A percentile compares a stretch with the other conserved stretches of the same genome.
Conservation (phyloP, 2,329 filamentous ascomycete species). For the Lomentospora prolificans region DNA sequence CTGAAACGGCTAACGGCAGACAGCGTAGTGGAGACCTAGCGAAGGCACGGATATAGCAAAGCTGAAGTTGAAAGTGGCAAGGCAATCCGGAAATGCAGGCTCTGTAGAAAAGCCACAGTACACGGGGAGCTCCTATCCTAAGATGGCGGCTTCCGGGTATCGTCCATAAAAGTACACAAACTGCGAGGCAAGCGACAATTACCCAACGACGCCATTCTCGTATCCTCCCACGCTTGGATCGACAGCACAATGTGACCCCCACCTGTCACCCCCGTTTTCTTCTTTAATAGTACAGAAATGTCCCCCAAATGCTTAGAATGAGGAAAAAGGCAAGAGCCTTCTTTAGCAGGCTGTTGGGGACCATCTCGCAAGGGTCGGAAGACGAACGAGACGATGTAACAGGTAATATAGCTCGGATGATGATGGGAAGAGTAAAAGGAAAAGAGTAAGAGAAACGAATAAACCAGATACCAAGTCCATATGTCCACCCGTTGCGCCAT, state of each 20-base stretch:
- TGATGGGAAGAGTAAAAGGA: neutral
- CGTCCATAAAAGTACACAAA: constrained; percentile 1
- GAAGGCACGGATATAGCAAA: too few relatives aligned
- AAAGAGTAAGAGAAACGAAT: neutral
- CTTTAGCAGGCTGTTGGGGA: neutral
- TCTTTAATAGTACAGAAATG: constrained; percentile 4
- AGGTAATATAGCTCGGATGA: neutral
- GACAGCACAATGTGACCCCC: neutral
- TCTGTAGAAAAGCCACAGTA: neutral
- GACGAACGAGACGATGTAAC: neutral
- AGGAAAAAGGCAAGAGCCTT: neutral
- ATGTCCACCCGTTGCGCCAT: neutral
- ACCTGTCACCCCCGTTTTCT: neutral
- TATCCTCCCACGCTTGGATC: neutral
- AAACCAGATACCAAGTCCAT: neutral
- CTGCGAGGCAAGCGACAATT: neutral
- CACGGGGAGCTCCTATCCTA: neutral
- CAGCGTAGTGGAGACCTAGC: too few relatives aligned
- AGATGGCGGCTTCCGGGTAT: neutral
- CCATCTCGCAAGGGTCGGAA: neutral
- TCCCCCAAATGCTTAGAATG: neutral
- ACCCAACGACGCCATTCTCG: neutral
- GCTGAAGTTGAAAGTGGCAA: too few relatives aligned
- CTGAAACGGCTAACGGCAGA: too few relatives aligned
- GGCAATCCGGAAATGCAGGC: neutral